phyloP scores from a whole-genome alignment of 306 rosid genomes.

The Potentilla sterilis region DNA sequence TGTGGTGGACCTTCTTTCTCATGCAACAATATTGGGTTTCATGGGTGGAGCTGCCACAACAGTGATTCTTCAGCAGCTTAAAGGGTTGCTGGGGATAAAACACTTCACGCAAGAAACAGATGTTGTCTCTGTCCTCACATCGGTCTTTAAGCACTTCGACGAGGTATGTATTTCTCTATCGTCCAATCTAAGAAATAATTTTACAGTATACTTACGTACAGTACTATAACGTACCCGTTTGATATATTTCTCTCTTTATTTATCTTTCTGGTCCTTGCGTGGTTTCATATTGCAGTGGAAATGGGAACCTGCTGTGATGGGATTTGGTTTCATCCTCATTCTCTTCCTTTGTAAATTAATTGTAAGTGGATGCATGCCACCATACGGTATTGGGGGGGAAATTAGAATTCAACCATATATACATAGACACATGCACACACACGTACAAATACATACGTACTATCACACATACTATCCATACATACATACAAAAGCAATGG shows the following conservation, averaged over 20 bases:
- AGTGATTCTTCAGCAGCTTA: constrained; percentile 50
- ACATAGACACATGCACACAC: no score
- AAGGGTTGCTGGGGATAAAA: constrained; percentile 41
- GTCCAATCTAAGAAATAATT: no score
- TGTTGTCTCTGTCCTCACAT: constrained; percentile 33
- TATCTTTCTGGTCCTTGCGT: neutral
- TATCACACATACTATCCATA: no score
- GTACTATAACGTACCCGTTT: no score
- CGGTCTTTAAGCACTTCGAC: constrained; percentile 28
- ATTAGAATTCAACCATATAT: no score
- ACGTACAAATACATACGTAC: no score
- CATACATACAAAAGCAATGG: no score
- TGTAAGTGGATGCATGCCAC: constrained; percentile 21
- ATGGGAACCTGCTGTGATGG: constrained; percentile 52
- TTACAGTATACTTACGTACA: no score
- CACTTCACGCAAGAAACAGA: constrained; percentile 53
- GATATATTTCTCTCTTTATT: no score
- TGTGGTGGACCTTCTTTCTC: constrained; percentile 50
- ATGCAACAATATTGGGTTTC: constrained; percentile 55
- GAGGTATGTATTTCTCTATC: constrained; percentile 22
- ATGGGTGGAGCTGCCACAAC: constrained; percentile 57
- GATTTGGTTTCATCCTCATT: constrained; percentile 42
- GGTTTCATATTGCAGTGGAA: constrained; percentile 41
- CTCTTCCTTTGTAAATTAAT: constrained; percentile 37
- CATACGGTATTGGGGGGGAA: neutral